Evolutionary conservation across 1,139 yeast genomes (phyloP), one percentile per base, ranked within the genome.

Genomic region (Debaryomycetaceae sp.): DNA sequence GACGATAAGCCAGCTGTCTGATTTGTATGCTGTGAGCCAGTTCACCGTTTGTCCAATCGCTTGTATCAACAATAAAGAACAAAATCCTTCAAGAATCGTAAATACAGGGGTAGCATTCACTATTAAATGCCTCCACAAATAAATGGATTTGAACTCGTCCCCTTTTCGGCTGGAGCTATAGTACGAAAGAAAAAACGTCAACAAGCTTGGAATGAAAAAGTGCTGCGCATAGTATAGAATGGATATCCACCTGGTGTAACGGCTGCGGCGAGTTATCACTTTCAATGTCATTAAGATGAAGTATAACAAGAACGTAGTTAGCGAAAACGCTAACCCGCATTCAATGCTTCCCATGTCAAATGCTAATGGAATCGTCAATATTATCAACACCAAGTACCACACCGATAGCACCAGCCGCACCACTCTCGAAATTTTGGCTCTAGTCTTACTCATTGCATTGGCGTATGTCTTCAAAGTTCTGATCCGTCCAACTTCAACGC

Each of bases 341-440:
- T 81, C 77, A 29, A 84, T 77, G 1, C 98, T 98, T 13, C 98
- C 98, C 33, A 89, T 85, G 59, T 91, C 97, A 65, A 93, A 93
- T n/a, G 97, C 89, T 50, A 93, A 75, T 5, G 98, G 98, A 14
- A 93, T 85, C 1, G 97, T 87, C 34, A 91, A 73, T 39, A 93
- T 79, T 22, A 89, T 81, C 42, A 89, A 77, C 13, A 81, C 67
- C 45, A 89, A 72, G 59, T 85, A 84, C 36, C 81, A 62, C 4
- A 83, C 65, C 2, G 87, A 80, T 39, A 39, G 37, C 24, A 43
- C 35, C 29, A 39, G 36, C 34, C 45, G 31, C 23, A 43, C 29
- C 22, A 33, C 35, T 24, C 41, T 37, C 22, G 14, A 33, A n/a
- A 43, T 6, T 27, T 31, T 35, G n/a, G 27, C 20, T 17, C 8